Evolutionary conservation across 305 asterid species (phyloP).

Genomic region (Fraxinus nigra): DNA sequence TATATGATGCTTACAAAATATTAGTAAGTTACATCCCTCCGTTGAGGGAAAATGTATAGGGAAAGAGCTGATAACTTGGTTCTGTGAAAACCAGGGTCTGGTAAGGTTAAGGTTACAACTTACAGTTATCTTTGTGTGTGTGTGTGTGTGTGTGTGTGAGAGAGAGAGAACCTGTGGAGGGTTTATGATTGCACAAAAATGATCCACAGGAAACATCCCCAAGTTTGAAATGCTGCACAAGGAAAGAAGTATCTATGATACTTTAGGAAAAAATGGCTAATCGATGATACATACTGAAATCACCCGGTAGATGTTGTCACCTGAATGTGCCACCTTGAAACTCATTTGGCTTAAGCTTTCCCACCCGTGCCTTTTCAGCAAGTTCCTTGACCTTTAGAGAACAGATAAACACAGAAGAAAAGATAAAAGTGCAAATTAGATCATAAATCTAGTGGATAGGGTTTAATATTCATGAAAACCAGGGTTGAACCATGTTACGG

Average conservation of each 20-base stretch:
- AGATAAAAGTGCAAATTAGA: background rate
- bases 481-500: background rate
- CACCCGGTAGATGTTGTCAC: conserved; percentile 34
- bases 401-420: conserved; percentile 17
- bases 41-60: background rate
- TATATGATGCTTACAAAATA: background rate
- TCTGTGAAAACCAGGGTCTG: background rate
- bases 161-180: conserved; percentile 86
- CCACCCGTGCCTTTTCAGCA: conserved; percentile 91
- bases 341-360: conserved; percentile 92
- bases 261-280: conserved; percentile 1
- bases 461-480: background rate
- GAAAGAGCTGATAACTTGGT: background rate
- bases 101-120: background rate
- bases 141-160: conserved; percentile 24
- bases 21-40: background rate
- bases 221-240: conserved; percentile 88
- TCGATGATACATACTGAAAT: conserved; percentile 1
- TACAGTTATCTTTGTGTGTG: background rate
- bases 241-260: conserved; percentile 21
- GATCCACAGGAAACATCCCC: conserved; percentile 99
- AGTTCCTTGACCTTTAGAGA: conserved; percentile 79
- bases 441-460: background rate
- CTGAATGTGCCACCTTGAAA: conserved; percentile 99
- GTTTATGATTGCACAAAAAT: conserved; percentile 90